Base-by-base conservation (phyloP, 2,329 filamentous ascomycete genomes). In the Ramularia endophylla region DNA sequence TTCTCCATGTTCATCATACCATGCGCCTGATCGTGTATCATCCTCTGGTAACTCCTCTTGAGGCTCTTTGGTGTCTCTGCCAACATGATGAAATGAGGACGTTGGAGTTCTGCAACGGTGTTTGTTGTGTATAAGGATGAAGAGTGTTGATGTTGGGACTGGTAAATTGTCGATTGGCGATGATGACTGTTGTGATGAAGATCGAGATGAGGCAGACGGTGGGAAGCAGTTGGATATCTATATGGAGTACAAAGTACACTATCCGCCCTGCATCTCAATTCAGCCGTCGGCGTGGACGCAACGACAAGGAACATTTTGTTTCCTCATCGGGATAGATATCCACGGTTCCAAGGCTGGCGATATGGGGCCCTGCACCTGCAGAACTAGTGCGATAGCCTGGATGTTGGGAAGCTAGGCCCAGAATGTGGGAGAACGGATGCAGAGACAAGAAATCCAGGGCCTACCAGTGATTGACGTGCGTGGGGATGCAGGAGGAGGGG, bases 181-280 rank as follows among this genome's bases (percentile, higher is more conserved):
- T 22, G 36, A 28, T 18, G 32, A 29, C 25, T 15, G 28, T 27
- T 27, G 37, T 29, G 22, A 6, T 25, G 22, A 11, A 6, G 22
- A 6, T 25, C 22, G 22, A 25, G 22, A 25, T 25, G 22, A 25
- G 6, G 6, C 22, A 25, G 48, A 43, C 34, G 39, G 40, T 34
- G 41, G 29, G n/a, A 49, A 49, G 46, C 40, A 38, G 31, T 40
- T 15, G 30, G 30, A 30, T 51, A 49, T 49, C 43, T 51, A 49
- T 51, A 51, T 49, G 46, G 46, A 45, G 43, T 19, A 25, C 35
- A 41, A 33, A 43, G 35, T 32, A 20, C 30, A 38, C 27, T 19
- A 46, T 19, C 41, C 43, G 40, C 43, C 27, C 38, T 25, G 34
- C 28, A 31, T 30, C 32, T 33, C 36, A 25, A 31, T 35, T 13